phyloP scores from a whole-genome alignment of 306 rosid genomes.

The Gynostemma pentaphyllum region DNA sequence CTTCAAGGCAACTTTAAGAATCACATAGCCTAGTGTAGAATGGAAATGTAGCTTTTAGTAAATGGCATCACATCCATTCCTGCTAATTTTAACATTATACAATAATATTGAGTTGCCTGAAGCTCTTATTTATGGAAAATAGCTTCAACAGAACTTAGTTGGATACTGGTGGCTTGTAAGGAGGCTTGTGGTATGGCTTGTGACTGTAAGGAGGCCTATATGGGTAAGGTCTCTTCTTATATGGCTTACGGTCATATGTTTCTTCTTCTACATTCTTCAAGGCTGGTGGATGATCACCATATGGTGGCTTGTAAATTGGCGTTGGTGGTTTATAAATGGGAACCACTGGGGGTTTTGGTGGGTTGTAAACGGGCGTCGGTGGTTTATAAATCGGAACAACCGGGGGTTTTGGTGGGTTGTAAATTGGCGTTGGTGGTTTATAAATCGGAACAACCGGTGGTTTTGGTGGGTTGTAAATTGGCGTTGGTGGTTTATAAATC shows the following conservation, averaged over 20 bases:
- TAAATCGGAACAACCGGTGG: background rate
- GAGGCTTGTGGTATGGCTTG: background rate
- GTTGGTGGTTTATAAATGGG: background rate
- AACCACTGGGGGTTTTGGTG: background rate
- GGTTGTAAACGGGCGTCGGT: background rate
- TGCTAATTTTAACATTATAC: too few relatives aligned
- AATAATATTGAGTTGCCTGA: background rate
- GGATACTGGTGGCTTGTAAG: background rate
- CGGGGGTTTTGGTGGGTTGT: background rate
- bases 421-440: background rate
- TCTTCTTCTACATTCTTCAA: background rate
- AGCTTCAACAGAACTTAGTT: background rate
- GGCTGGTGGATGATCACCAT: background rate
- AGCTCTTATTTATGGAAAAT: background rate
- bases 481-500: background rate
- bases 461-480: background rate
- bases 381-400: background rate
- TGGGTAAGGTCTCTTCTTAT: too few relatives aligned
- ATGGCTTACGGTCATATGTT: too few relatives aligned
- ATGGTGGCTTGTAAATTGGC: background rate
- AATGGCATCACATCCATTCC: too few relatives aligned
- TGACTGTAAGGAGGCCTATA: too few relatives aligned
- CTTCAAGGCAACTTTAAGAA: background rate
- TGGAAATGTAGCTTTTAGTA: background rate
- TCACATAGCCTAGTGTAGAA: background rate